Evolutionary conservation across 768 basidiomycete genomes (phyloP).

Genomic region (Kwoniella bestiolae): DNA sequence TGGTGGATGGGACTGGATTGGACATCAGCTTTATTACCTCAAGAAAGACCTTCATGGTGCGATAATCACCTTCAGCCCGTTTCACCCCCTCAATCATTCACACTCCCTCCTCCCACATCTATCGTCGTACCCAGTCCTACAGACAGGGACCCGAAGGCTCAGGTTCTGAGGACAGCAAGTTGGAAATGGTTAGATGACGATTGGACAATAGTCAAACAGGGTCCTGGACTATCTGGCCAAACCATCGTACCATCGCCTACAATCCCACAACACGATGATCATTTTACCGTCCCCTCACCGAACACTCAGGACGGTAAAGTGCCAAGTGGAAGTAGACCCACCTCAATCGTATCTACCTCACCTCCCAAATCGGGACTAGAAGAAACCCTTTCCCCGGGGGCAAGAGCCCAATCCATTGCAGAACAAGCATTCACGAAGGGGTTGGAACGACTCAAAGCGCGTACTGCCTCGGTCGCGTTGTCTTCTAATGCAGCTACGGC

Average conservation of each 20-base stretch:
- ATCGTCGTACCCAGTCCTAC: constrained; percentile 53
- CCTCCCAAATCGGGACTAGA: constrained; percentile 2
- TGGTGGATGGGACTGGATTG: constrained; percentile 99
- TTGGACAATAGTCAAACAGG: constrained; percentile 71
- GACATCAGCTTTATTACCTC: constrained; percentile 88
- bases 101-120: constrained; percentile 66
- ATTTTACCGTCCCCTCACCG: not conserved
- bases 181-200: constrained; percentile 93
- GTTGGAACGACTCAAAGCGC: constrained; percentile 55
- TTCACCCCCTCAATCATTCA: constrained; percentile 70
- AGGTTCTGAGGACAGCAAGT: constrained; percentile 72
- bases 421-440: constrained; percentile 58
- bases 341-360: constrained; percentile 25
- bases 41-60: constrained; percentile 86
- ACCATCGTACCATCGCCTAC: constrained; percentile 47
- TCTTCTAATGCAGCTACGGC: not conserved
- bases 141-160: constrained; percentile 48
- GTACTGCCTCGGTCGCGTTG: constrained; percentile 35
- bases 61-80: constrained; percentile 71
- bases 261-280: constrained; percentile 61
- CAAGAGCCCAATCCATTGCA: constrained; percentile 48
- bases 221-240: constrained; percentile 19
- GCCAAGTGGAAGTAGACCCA: constrained; percentile 16
- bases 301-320: not conserved
- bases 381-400: constrained; percentile 21